phyloP scores from a whole-genome alignment of 2,329 filamentous ascomycete species.

The Bimuria novae-zelandiae region DNA sequence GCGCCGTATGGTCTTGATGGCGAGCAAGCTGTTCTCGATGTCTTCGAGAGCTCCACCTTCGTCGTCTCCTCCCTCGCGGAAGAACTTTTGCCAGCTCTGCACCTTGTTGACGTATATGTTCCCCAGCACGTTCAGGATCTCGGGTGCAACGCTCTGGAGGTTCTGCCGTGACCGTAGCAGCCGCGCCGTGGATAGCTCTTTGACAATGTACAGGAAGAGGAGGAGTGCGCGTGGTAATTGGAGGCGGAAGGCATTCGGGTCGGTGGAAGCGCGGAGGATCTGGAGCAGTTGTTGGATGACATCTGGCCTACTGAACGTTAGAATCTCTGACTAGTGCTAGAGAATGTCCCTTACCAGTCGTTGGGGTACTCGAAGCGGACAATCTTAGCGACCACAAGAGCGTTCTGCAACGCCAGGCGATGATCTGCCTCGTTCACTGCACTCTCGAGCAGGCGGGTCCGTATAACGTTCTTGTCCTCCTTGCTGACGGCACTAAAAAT shows the following conservation, averaged over 20 bases:
- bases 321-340: not conserved
- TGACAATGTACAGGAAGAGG: conserved; percentile 82
- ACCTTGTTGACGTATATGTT: conserved; percentile 79
- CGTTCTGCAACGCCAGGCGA: conserved; percentile 82
- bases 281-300: conserved; percentile 50
- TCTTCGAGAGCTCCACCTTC: conserved; percentile 63
- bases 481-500: conserved; percentile 60
- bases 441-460: conserved; percentile 73
- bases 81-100: conserved; percentile 66
- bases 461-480: conserved; percentile 77
- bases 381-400: conserved; percentile 84
- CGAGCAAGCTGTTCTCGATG: conserved; percentile 76
- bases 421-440: conserved; percentile 77
- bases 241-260: conserved; percentile 61
- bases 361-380: conserved; percentile 85
- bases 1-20: conserved; percentile 79
- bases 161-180: conserved; percentile 75
- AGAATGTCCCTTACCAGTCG: conserved; percentile 66
- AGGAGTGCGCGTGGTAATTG: conserved; percentile 74
- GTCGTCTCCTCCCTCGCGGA: conserved; percentile 62
- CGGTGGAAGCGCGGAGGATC: conserved; percentile 63
- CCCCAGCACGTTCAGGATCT: conserved; percentile 79
- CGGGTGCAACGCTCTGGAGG: conserved; percentile 77
- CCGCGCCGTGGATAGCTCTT: conserved; percentile 83
- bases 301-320: conserved; percentile 39